Conservation (phyloP, 768 basidiomycete genomes). For the Phaeolepiota aurea region DNA sequence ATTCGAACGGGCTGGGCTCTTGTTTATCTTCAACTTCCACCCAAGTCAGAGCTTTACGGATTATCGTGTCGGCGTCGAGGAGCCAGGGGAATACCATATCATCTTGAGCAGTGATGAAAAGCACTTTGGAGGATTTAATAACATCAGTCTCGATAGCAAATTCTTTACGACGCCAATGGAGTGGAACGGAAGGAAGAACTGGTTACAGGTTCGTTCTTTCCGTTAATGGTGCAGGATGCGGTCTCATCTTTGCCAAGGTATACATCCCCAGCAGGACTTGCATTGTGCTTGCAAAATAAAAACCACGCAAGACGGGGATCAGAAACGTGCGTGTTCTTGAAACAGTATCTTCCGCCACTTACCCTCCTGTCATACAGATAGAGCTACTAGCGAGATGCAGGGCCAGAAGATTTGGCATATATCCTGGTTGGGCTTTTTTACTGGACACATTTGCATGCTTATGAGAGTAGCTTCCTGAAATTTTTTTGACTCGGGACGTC, state of each 20-base stretch:
- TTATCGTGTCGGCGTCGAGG: constrained; percentile 88
- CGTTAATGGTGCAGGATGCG: constrained; percentile 1
- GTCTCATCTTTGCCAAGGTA: constrained; percentile 31
- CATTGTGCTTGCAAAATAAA: constrained; percentile 50
- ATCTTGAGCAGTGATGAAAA: constrained; percentile 82
- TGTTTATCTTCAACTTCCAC: constrained; percentile 98
- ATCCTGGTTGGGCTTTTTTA: no score
- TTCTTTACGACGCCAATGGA: constrained; percentile 79
- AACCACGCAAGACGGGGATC: no score
- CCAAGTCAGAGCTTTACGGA: constrained; percentile 85
- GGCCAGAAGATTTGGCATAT: no score
- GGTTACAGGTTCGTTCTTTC: constrained; percentile 54
- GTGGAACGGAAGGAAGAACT: constrained; percentile 94
- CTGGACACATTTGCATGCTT: not conserved
- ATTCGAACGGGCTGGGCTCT: constrained; percentile 86
- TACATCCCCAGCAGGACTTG: constrained; percentile 65
- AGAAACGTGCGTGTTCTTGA: no score
- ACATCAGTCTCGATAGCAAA: constrained; percentile 52
- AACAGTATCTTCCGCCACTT: no score
- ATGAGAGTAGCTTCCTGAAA: not conserved
- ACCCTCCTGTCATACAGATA: no score
- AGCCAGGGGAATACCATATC: constrained; percentile 75
- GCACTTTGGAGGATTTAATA: constrained; percentile 84
- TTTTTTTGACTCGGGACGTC: not conserved
- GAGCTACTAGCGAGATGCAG: no score